These are phyloP conservation scores for Talaromyces ruber DNA, from an alignment of 495 filamentous ascomycete species.

Conservation along the genomic window DNA sequence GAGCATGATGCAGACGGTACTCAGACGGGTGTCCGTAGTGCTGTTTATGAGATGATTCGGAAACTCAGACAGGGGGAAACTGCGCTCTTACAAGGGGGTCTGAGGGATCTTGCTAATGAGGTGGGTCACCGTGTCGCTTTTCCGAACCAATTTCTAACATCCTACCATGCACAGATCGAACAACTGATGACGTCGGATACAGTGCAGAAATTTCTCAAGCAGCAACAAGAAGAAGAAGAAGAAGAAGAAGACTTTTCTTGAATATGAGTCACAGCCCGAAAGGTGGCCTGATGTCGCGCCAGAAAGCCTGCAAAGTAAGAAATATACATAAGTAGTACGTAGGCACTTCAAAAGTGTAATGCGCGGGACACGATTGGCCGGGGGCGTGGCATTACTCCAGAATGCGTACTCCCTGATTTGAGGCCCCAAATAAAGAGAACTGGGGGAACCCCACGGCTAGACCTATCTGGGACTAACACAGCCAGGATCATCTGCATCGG, in stretches of 20 bases:
- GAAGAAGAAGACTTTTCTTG: constrained; percentile 36
- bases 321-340: not conserved
- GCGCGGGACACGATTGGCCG: not conserved
- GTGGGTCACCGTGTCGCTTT: constrained; percentile 30
- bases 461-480: not conserved
- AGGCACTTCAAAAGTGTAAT: not conserved
- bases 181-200: constrained; percentile 32
- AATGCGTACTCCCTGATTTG: not conserved
- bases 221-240: constrained; percentile 11
- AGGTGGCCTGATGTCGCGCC: not conserved
- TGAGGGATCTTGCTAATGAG: constrained; percentile 49
- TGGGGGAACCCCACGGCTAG: not conserved
- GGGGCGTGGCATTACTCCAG: not conserved
- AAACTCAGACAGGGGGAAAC: constrained; percentile 51
- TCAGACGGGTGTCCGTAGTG: constrained; percentile 22
- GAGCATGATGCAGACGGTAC: constrained; percentile 19
- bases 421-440: not conserved
- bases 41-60: constrained; percentile 30
- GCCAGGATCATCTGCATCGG: not conserved
- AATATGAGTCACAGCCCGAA: constrained; percentile 6
- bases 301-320: not conserved
- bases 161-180: constrained; percentile 20
- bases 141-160: not conserved
- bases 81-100: constrained; percentile 44
- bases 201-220: constrained; percentile 34